Evolutionary conservation across 2,329 filamentous ascomycete genomes (phyloP).

Genomic region (Cladophialophora exuberans): DNA sequence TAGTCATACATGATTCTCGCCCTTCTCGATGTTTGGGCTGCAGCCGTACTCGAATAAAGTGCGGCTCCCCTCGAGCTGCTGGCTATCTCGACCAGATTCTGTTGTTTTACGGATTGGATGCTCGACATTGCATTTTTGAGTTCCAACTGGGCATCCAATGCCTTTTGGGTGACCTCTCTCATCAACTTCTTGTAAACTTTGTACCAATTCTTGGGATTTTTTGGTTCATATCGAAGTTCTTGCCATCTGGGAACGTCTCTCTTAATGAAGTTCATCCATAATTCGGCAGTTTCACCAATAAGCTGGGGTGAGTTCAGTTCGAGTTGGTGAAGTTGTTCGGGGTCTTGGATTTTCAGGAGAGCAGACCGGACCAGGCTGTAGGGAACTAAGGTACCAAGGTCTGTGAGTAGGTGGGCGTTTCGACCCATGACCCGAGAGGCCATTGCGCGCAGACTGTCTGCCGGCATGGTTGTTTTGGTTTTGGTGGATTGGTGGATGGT

Average conservation of each 20-base stretch:
- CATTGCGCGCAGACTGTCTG: constrained; percentile 33
- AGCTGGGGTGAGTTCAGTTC: constrained; percentile 80
- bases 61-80: constrained; percentile 44
- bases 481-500: not conserved
- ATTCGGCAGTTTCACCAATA: constrained; percentile 66
- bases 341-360: constrained; percentile 71
- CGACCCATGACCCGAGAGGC: constrained; percentile 33
- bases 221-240: constrained; percentile 65
- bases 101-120: constrained; percentile 61
- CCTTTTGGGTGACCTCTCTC: constrained; percentile 59
- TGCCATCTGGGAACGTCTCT: constrained; percentile 73
- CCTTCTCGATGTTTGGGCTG: constrained; percentile 8
- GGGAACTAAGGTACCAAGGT: constrained; percentile 73
- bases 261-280: constrained; percentile 80
- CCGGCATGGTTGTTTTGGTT: constrained; percentile 31
- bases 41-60: constrained; percentile 30
- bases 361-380: constrained; percentile 69
- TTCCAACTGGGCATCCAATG: constrained; percentile 61
- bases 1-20: constrained; percentile 23
- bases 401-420: constrained; percentile 57
- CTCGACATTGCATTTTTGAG: constrained; percentile 62
- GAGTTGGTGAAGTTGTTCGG: constrained; percentile 71
- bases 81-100: constrained; percentile 62
- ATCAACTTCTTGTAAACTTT: constrained; percentile 74
- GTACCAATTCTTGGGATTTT: constrained; percentile 72